Conservation (phyloP, 352 stramenopile genomes). For the Pseudoperonospora humuli region DNA sequence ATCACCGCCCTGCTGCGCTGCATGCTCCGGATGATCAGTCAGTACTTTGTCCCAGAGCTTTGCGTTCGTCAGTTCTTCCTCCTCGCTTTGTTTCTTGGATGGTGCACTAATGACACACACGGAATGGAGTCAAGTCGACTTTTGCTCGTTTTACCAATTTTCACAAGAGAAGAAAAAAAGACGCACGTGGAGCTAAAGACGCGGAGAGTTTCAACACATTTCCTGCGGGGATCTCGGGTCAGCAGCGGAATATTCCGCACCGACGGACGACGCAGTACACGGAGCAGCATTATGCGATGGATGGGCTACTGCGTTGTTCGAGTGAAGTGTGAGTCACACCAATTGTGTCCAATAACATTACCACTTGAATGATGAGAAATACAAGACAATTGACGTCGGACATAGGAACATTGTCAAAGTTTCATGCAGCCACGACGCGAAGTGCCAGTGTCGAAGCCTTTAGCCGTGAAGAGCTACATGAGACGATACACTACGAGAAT, state of each 20-base stretch:
- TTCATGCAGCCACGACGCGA: no score
- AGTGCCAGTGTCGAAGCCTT: no score
- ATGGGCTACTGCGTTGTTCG: not conserved
- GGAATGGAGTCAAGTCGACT: not conserved
- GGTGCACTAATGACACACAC: constrained; percentile 12
- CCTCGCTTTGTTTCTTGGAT: constrained; percentile 14
- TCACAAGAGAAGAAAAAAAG: not conserved
- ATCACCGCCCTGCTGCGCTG: constrained; percentile 47
- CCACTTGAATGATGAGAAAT: not conserved
- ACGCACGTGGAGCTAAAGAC: constrained; percentile 40
- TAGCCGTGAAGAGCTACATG: no score
- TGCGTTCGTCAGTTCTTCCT: constrained; percentile 55
- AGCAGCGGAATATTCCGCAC: constrained; percentile 13
- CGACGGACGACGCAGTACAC: constrained; percentile 19
- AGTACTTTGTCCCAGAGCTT: constrained; percentile 70
- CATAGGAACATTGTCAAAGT: no score
- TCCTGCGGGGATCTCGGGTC: constrained; percentile 1
- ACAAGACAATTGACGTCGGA: not conserved
- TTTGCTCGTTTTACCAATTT: not conserved
- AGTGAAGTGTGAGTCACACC: not conserved
- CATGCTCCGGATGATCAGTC: constrained; percentile 41
- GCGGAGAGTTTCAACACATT: constrained; percentile 7
- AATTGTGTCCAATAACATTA: not conserved
- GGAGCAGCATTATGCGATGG: constrained; percentile 24
- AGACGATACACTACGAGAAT: no score